Percentiles rank a stretch among this genome's conserved stretches.
phyloP scores from a whole-genome alignment of 306 rosid genomes.

The Coriaria nepalensis region DNA sequence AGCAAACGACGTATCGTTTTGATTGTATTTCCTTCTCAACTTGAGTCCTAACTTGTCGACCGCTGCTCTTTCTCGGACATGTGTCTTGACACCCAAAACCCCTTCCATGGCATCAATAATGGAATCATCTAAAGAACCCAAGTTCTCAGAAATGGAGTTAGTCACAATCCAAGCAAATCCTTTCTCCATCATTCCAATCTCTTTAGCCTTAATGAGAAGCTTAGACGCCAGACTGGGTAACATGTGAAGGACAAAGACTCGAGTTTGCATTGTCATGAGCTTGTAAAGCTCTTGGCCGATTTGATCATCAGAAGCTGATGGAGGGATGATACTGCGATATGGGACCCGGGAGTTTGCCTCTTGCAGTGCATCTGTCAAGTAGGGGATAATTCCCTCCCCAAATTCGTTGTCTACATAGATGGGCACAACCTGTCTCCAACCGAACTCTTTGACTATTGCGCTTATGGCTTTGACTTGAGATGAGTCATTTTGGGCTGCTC shows the following conservation, averaged over 20 bases:
- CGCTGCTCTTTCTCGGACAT: not conserved
- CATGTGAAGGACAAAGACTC: conserved; percentile 28
- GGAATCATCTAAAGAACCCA: not conserved
- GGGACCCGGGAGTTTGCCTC: conserved; percentile 6
- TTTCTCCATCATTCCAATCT: too few relatives aligned
- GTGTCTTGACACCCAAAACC: conserved; percentile 16
- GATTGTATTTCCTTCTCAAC: not conserved
- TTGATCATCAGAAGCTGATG: conserved; percentile 10
- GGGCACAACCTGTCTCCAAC: conserved; percentile 16
- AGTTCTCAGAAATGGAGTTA: conserved; percentile 1
- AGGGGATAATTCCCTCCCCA: conserved; percentile 10
- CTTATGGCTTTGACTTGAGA: conserved; percentile 11
- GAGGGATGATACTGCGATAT: conserved; percentile 18
- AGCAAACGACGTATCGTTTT: not conserved
- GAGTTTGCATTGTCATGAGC: conserved; percentile 20
- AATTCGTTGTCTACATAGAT: conserved; percentile 7
- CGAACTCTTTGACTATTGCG: conserved; percentile 12
- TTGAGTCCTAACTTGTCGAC: not conserved
- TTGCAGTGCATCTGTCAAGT: conserved; percentile 14
- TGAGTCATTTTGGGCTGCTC: conserved; percentile 3
- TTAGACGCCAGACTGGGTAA: not conserved
- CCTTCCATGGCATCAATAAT: conserved; percentile 9
- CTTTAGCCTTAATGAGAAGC: conserved; percentile 18
- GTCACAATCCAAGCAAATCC: conserved; percentile 31
- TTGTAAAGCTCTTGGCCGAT: conserved; percentile 19